A percentile compares a stretch with the other conserved stretches of the same genome.
phyloP scores from a whole-genome alignment of 768 basidiomycete genomes.

The Daedaleopsis nitida region DNA sequence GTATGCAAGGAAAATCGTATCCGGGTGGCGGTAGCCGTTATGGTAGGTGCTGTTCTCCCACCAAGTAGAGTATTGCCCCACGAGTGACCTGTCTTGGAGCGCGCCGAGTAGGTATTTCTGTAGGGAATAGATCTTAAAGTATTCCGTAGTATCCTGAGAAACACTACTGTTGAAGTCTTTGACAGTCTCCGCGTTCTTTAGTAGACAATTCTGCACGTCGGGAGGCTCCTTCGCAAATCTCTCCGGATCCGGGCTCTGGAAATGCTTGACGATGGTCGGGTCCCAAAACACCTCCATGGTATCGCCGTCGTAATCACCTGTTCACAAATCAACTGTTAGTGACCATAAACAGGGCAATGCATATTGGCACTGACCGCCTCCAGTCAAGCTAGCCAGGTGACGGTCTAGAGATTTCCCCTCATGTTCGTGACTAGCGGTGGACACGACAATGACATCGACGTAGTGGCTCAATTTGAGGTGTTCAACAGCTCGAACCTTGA shows the following conservation, averaged over 20 bases:
- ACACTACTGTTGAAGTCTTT: slow-evolving; percentile 39
- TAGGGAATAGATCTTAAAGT: slow-evolving; percentile 36
- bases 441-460: slow-evolving; percentile 55
- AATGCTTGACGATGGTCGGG: slow-evolving; percentile 52
- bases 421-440: slow-evolving; percentile 30
- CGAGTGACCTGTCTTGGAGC: slow-evolving; percentile 44
- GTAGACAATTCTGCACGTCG: slow-evolving; percentile 43
- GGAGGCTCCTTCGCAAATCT: slow-evolving; percentile 52
- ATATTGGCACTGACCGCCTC: slow-evolving; percentile 49
- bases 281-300: slow-evolving; percentile 61
- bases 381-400: slow-evolving; percentile 62
- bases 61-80: slow-evolving; percentile 54
- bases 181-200: slow-evolving; percentile 46
- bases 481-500: slow-evolving; percentile 59
- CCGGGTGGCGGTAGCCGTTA: slow-evolving; percentile 49
- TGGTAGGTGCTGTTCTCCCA: slow-evolving; percentile 59
- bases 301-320: slow-evolving; percentile 77
- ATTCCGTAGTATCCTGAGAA: slow-evolving; percentile 21
- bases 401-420: slow-evolving; percentile 26
- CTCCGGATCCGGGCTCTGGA: slow-evolving; percentile 50
- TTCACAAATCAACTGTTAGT: neutral
- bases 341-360: neutral
- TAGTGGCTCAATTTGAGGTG: slow-evolving; percentile 48
- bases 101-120: slow-evolving; percentile 56
- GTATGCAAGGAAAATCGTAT: slow-evolving; percentile 58